Evolutionary conservation across 805 yeast species (phyloP), one percentile per base, ranked within the genome.

Genomic region (Wickerhamomyces bovis): DNA sequence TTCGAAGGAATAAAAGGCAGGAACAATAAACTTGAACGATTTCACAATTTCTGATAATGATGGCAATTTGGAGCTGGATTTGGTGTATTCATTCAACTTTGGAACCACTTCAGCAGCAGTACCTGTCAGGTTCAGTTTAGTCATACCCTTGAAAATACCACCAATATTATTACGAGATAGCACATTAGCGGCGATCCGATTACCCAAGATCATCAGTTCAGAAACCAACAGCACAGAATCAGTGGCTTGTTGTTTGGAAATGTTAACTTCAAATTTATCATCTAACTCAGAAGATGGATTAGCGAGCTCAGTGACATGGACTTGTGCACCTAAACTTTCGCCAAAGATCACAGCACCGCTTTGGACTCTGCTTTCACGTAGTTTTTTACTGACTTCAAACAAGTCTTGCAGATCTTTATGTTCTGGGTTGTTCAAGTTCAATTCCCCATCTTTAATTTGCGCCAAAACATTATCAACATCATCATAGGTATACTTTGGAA

Each of bases 141-240:
- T 48, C 57, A 68, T 59, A 16, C 62, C 53, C 43, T 61, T 60
- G 49, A 71, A 82, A 12, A 85, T 67, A 11, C 81, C 78, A 2
- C 83, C 80, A 10, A 80, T 72, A 0, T 65, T 55, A 38, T 76
- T 65, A 6, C 61, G 52, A 2, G 52, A 39, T 15, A 83, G 76
- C 53, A 70, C 74, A 2, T 62, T 48, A 1, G 85, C 85, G 2
- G 80, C 71, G 3, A 82, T 65, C n/a, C 73, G 67, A 60, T 89
- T 89, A 1, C 94, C 89, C 40, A 78, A 66, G 21, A 90, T 75
- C 99, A 92, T 92, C 42, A 85, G 62, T 60, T 92, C 95, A 1
- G 92, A 75, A 2, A 92, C 97, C 22, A 92, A 68, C 2, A 70
- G 57, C 36, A 78, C 80, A 0, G 96, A 81, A 31, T 70, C 66